Evolutionary conservation across 805 yeast genomes (phyloP), one percentile per base, ranked within the genome.

Genomic region (Scheffersomyces amazonensis): DNA sequence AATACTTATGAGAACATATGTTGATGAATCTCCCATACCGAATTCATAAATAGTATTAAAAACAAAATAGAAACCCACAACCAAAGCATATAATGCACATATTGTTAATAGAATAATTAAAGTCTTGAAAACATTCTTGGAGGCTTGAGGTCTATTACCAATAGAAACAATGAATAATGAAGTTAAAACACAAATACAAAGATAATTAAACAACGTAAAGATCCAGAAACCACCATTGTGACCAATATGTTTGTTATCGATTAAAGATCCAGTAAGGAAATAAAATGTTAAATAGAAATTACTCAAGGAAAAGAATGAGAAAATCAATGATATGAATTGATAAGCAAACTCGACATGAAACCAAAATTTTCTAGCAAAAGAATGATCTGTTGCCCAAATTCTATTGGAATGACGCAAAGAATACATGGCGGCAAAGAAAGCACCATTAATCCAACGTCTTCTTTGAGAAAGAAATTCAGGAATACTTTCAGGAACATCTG

Each of bases 121-220:
- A 0, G 75, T 63, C 52, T 87, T 71, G 63, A 89, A 93, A 35
- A 91, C 62, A 36, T 76, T 81, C 40, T 81, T 82, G 0, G 96
- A 91, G 23, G 99, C 99, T 52, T 93, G 98, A 2, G 99, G 99
- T 53, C 98, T 76, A 56, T 93, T 93, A 47, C 99, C 99, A 77
- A 93, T 85, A 0, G 97, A 89, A 25, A 90, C 85, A 48, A 93
- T 83, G 54, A 93, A 86, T 62, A 89, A 82, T n/a, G 95, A 79
- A 10, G 93, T 81, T 50, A 93, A 72, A 15, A 86, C 83, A 58
- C 95, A 81, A 37, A 89, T 75, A 53, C 91, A 80, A 43, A 88
- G 64, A 58, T 93, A 90, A 60, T 89, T 87, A 79, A 93, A 81
- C 31, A 90, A 73, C 35, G 89, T 83, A 60, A 90, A 91, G 19